Evolutionary conservation across 2,329 filamentous ascomycete genomes (phyloP).

Genomic region (Colletotrichum sp.): DNA sequence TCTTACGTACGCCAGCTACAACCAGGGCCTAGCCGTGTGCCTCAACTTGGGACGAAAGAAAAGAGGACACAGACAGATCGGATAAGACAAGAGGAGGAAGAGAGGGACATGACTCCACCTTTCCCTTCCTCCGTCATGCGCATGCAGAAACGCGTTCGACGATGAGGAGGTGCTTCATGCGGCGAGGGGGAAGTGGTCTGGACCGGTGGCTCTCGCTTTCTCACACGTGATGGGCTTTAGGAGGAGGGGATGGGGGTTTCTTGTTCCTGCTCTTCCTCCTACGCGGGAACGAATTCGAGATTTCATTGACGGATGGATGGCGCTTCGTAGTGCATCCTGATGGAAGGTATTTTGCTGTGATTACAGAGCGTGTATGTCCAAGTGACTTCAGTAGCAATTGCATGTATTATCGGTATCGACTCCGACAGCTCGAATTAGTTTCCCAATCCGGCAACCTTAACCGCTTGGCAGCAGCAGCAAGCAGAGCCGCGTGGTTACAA

Average conservation of each 20-base stretch:
- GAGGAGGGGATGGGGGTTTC: background rate
- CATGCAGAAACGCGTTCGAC: slow-evolving; percentile 16
- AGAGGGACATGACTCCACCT: slow-evolving; percentile 3
- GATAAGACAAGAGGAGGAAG: background rate
- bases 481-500: background rate
- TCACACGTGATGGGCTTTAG: background rate
- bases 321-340: background rate
- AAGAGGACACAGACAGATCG: background rate
- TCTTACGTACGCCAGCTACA: background rate
- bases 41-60: slow-evolving; percentile 7
- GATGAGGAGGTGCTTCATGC: slow-evolving; percentile 17
- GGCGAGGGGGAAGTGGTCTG: background rate
- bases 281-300: background rate
- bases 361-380: background rate
- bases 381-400: background rate
- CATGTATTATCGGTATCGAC: background rate
- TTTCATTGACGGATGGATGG: background rate
- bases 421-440: background rate
- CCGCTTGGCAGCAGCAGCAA: background rate
- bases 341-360: background rate
- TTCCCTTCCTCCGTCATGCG: slow-evolving; percentile 2
- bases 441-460: background rate
- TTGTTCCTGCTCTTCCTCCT: background rate
- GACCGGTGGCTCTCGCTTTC: slow-evolving; percentile 14
- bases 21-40: background rate